Conservation (phyloP, 371 early-diverging fungal genomes). For the Syncephalis fuscata region DNA sequence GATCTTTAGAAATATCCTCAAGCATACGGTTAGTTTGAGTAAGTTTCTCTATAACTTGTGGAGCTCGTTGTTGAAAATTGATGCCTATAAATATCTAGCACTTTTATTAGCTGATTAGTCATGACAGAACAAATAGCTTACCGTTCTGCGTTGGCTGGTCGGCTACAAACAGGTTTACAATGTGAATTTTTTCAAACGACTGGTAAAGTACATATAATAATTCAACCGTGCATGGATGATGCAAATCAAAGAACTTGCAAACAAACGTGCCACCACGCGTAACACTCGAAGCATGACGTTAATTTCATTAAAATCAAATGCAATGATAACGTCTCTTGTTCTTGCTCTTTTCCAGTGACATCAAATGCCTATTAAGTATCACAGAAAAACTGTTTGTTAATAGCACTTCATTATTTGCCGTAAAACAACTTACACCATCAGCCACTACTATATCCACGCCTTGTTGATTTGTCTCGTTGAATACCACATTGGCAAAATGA, state of each 20-base stretch:
- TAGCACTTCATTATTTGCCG: background rate
- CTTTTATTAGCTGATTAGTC: too few relatives aligned
- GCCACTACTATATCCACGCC: constrained; percentile 54
- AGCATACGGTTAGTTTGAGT: too few relatives aligned
- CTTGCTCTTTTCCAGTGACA: constrained; percentile 35
- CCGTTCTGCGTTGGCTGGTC: constrained; percentile 65
- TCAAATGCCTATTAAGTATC: constrained; percentile 22
- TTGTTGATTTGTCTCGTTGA: constrained; percentile 13
- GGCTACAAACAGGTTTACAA: constrained; percentile 58
- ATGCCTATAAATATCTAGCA: constrained; percentile 2
- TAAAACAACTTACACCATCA: constrained; percentile 34
- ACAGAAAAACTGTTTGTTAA: background rate
- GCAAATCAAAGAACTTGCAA: constrained; percentile 59
- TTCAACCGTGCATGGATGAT: constrained; percentile 40
- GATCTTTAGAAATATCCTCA: too few relatives aligned
- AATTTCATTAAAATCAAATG: constrained; percentile 43
- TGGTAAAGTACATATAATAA: constrained; percentile 53
- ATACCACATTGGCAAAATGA: constrained; percentile 25
- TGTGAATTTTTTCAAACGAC: constrained; percentile 44
- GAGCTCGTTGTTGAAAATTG: too few relatives aligned
- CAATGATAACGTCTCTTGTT: constrained; percentile 29
- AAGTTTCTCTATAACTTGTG: too few relatives aligned
- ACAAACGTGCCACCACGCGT: constrained; percentile 45
- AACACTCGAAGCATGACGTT: constrained; percentile 38
- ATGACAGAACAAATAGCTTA: too few relatives aligned